Base-by-base conservation (phyloP, 345 rosid genomes). In the Lepidium didymum region DNA sequence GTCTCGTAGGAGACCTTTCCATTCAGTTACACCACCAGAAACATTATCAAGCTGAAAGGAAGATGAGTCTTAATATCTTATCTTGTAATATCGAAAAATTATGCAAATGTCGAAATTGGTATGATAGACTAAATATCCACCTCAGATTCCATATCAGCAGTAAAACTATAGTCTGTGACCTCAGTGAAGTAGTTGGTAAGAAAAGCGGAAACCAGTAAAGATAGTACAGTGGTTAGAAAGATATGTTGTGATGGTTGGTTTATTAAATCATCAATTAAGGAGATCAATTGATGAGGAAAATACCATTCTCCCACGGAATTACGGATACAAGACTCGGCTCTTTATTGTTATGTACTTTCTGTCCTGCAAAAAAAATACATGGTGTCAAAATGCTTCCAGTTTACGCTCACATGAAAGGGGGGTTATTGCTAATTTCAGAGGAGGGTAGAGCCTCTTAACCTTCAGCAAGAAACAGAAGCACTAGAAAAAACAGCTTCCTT, bases 221-320 rank as follows among this genome's bases (percentile, higher is more conserved):
- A 62, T 64, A 15, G 70, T 23, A 62, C 64, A 63, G 50, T 62
- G 58, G 56, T 62, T 49, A 56, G 38, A 37, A 33, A 37, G 53
- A 42, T 69, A 44, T 9, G 18, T n/a, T 44, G 46, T 6, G 38
- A 61, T 59, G 59, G 47, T 53, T 34, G 49, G 62, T 53, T 27
- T 38, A 58, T 47, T 21, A 62, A 46, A 31, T 40, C 36, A 69
- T 29, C 16, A 75, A 56, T 35, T 43, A 40, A 49, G 40, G 56
- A 65, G 67, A 21, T 38, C 19, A 10, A 61, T 54, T 21, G 21
- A 47, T 10, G 10, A 47, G 43, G 42, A 69, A 71, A 80, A 45
- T 94, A 94, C 99, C 99, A 94, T 91, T 62, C 99, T 92, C 59
- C 96, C 99, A 60, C 96, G 97, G 77, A 91, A 94, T 77, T 94